Conservation (phyloP, 345 rosid species). For the Combretum micranthum region DNA sequence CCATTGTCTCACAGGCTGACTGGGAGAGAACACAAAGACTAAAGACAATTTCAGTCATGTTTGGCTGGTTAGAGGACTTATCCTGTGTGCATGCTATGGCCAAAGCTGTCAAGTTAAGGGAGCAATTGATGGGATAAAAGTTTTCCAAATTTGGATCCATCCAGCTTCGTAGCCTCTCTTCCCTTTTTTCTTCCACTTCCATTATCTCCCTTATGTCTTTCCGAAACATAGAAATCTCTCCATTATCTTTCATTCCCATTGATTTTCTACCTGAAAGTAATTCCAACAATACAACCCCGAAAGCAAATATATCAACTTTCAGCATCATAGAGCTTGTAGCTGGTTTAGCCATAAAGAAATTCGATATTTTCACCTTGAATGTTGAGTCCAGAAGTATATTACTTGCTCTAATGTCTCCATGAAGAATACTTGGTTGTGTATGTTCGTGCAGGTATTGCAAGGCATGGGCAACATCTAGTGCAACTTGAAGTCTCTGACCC, state of each 20-base stretch:
- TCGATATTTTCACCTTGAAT: slow-evolving; percentile 52
- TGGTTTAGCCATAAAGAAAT: slow-evolving; percentile 43
- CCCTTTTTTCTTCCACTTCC: slow-evolving; percentile 32
- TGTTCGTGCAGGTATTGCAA: slow-evolving; percentile 63
- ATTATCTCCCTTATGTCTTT: slow-evolving; percentile 30
- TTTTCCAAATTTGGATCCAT: slow-evolving; percentile 46
- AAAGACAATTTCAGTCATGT: slow-evolving; percentile 58
- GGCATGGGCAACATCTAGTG: slow-evolving; percentile 53
- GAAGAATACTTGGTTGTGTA: slow-evolving; percentile 41
- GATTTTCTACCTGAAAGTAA: slow-evolving; percentile 49
- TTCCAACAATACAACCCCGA: slow-evolving; percentile 45
- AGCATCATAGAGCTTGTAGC: slow-evolving; percentile 23
- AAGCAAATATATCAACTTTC: slow-evolving; percentile 47
- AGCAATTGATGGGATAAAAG: slow-evolving; percentile 39
- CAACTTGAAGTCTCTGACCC: slow-evolving; percentile 45
- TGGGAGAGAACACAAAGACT: slow-evolving; percentile 38
- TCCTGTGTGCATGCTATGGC: slow-evolving; percentile 47
- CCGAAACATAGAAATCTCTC: slow-evolving; percentile 27
- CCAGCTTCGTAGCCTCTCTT: slow-evolving; percentile 32
- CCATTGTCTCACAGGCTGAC: slow-evolving; percentile 24
- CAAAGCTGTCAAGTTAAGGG: slow-evolving; percentile 35
- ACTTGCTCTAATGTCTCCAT: slow-evolving; percentile 38
- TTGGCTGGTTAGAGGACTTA: slow-evolving; percentile 38
- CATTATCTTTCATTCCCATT: slow-evolving; percentile 30
- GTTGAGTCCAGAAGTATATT: slow-evolving; percentile 47